Base-by-base conservation (phyloP, 441 rosid species). In the Manihot esculenta region DNA sequence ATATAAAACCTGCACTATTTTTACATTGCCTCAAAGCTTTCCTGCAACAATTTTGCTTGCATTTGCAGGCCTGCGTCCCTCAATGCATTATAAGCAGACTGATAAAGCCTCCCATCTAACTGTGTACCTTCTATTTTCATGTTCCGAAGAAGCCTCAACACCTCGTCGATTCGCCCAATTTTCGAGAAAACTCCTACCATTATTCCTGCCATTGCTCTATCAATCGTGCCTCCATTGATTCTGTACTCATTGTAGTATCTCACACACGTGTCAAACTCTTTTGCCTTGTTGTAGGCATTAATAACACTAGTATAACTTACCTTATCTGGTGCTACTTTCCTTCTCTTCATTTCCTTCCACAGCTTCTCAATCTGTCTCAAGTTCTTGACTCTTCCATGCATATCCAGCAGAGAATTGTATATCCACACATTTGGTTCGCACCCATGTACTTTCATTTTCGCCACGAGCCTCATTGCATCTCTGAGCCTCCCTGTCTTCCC, bases 161-260 rank as follows among this genome's bases (percentile, higher is more conserved):
- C 73, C 83, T 89, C 93, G 38, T 89, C 88, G 2, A 91, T 68
- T 76, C 79, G 73, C 24, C 88, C 83, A 10, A 83, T 82, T 81
- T 93, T 93, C 2, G 97, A 89, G 82, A 88, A 87, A 45, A 93
- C 91, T 5, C 96, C 88, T 4, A 91, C 90, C 96, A 91, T 91
- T 70, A 86, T 87, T 33, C 96, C 96, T 0, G 87, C 97, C 89
- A 93, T 84, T 9, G 85, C 94, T 63, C 80, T 80, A 67, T 93
- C 96, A 9, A 87, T 83, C 38, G 14, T 76, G 21, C 94, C 96
- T 44, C 89, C 82, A 24, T 76, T 79, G 64, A 74, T 70, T 77
- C 94, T 86, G 70, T 76, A 93, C 80, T 91, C 97, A 0, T 64
- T 66, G 74, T 86, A 93, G 51, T 77, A 86, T 68, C 74, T 78